A percentile compares a stretch with the other conserved stretches of the same genome.
Evolutionary conservation across 2,329 filamentous ascomycete genomes (phyloP).

Genomic region (Ophiostoma triangulosporum): DNA sequence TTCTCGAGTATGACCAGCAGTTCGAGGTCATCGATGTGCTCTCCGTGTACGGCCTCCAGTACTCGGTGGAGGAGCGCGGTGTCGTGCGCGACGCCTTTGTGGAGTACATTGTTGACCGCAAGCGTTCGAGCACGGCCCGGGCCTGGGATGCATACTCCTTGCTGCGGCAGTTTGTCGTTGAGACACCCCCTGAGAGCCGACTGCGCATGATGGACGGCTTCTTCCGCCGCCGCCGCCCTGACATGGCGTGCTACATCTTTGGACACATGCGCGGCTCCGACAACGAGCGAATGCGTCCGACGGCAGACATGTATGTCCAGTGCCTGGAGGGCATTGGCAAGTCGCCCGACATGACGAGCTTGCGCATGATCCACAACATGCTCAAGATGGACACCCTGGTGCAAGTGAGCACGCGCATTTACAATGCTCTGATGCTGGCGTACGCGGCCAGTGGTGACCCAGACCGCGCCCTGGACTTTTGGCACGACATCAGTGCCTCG

Average conservation of each 20-base stretch:
- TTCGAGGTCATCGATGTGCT: conserved; percentile 73
- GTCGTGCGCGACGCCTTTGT: conserved; percentile 54
- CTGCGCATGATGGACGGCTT: conserved; percentile 69
- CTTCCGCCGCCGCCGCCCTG: conserved; percentile 58
- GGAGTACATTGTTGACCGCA: conserved; percentile 50
- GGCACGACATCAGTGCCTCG: conserved; percentile 70
- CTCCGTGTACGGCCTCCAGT: conserved; percentile 58
- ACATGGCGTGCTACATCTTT: conserved; percentile 79
- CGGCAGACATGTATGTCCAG: conserved; percentile 58
- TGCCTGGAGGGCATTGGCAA: conserved; percentile 64
- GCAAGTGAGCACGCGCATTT: conserved; percentile 59
- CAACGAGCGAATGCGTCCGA: conserved; percentile 50
- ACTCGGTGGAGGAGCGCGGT: conserved; percentile 54
- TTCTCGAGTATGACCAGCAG: conserved; percentile 63
- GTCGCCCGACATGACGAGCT: conserved; percentile 32
- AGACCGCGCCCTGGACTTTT: conserved; percentile 59
- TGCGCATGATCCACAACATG: conserved; percentile 79
- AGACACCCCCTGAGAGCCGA: conserved; percentile 51
- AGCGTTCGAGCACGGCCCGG: conserved; percentile 44
- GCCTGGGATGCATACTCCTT: conserved; percentile 54
- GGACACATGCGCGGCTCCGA: conserved; percentile 81
- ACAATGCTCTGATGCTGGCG: conserved; percentile 78
- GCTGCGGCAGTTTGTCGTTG: conserved; percentile 50
- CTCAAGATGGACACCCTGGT: conserved; percentile 82
- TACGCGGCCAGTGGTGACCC: conserved; percentile 59